Base-by-base conservation (phyloP, 352 stramenopile genomes). In the Aphanomyces stellatus region DNA sequence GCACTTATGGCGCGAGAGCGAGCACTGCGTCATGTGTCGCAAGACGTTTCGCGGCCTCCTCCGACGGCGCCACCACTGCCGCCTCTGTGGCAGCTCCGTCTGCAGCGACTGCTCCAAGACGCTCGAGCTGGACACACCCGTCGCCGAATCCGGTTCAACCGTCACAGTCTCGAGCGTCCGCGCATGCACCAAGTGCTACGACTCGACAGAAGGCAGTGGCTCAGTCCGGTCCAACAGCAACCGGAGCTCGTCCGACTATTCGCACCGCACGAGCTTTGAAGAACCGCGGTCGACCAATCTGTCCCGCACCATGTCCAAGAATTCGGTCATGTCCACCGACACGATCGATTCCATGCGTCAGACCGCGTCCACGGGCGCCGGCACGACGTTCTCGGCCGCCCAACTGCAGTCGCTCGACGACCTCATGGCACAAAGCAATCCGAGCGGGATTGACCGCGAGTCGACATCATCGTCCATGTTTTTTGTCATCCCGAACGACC, bases 51-150 rank as follows among this genome's bases (percentile, higher is more conserved):
- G 59, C 17, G 37, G 33, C 1, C n/a, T n/a, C n/a, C 59, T 65
- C 30, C 59, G 59, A 4, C 59, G 59, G 27, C 59, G 59, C 22
- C 59, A 65, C 59, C 59, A 65, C 30, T 65, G 59, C 46, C 59
- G 59, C 6, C 46, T 65, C 28, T 65, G 59, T 30, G 59, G 59
- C 27, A 46, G 59, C 19, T 65, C 41, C 15, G 35, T 65, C 13
- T 65, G 59, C 33, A 31, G 37, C 59, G 59, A 65, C 46, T 65
- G 59, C 37, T 65, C 59, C 24, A 65, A 65, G 30, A 55, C 59
- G 3, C 8, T 65, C 7, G 6, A 59, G 13, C 27, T 65, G 17
- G 59, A 65, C 30, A 33, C 15, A 40, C 59, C 59, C 6, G 59
- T 55, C 24, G 41, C 59, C n/a, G 41, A 34, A 65, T 34, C 59